Evolutionary conservation across 208 protist species (phyloP).

Genomic region (Crithidia bombi): DNA sequence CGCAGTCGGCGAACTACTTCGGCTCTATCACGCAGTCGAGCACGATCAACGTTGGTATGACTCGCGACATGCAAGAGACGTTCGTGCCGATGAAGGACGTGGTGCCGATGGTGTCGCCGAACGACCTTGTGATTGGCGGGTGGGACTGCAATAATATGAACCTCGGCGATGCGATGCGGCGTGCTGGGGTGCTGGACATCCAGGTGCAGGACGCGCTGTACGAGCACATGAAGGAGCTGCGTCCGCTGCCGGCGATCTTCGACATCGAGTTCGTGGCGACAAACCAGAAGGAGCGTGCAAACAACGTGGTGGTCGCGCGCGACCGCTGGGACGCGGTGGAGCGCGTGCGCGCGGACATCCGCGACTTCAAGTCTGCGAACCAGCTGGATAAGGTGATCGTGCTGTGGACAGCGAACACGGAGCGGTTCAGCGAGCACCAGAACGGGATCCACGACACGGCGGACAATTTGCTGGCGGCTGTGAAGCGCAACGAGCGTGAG

Average conservation of each 20-base stretch:
- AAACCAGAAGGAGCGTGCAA: constrained; percentile 97
- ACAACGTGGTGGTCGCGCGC: constrained; percentile 94
- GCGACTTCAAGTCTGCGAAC: constrained; percentile 88
- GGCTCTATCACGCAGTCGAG: constrained; percentile 97
- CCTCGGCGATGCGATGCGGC: constrained; percentile 95
- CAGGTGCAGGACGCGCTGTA: constrained; percentile 91
- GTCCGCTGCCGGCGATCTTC: constrained; percentile 96
- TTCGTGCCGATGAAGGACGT: constrained; percentile 94
- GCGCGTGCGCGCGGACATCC: constrained; percentile 95
- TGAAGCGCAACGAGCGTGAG: constrained; percentile 90
- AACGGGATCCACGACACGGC: constrained; percentile 96
- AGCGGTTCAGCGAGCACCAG: constrained; percentile 95
- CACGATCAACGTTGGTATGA: constrained; percentile 94
- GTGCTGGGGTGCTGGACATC: constrained; percentile 95
- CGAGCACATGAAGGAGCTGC: constrained; percentile 90
- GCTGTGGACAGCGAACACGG: constrained; percentile 99
- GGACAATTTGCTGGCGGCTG: constrained; percentile 93
- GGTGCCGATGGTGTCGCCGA: constrained; percentile 97
- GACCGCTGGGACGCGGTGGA: constrained; percentile 95
- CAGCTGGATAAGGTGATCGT: constrained; percentile 97
- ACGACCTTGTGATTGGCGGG: constrained; percentile 97
- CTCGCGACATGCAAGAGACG: constrained; percentile 89
- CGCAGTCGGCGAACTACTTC: constrained; percentile 96
- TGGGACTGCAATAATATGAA: constrained; percentile 98
- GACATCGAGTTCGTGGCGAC: constrained; percentile 98